A percentile compares a stretch with the other conserved stretches of the same genome.
Evolutionary conservation across 2,329 filamentous ascomycete species (phyloP).

Genomic region (Cordyceps javanica): DNA sequence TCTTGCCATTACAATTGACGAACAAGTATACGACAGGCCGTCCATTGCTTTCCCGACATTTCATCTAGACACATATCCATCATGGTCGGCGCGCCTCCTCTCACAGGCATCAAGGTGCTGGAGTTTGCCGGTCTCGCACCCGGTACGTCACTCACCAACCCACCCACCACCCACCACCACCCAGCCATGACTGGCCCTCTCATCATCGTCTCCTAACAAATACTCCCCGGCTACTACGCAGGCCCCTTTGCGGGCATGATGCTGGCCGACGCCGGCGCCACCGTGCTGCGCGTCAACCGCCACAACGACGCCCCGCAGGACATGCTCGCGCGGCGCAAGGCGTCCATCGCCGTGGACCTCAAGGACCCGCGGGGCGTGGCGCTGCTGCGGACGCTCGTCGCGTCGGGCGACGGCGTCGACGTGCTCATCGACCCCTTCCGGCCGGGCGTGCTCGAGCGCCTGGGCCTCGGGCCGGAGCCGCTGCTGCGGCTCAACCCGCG

Average conservation of each 20-base stretch:
- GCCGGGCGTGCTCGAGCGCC: slow-evolving; percentile 80
- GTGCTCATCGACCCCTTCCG: slow-evolving; percentile 91
- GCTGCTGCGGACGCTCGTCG: slow-evolving; percentile 60
- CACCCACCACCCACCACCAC: background rate
- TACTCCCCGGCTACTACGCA: too few relatives aligned
- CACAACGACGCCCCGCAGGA: slow-evolving; percentile 48
- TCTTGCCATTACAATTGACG: background rate
- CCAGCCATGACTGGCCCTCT: background rate
- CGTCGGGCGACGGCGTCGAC: slow-evolving; percentile 65
- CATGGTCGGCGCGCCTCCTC: slow-evolving; percentile 27
- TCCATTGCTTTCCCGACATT: background rate
- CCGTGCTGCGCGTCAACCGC: slow-evolving; percentile 80
- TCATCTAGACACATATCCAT: background rate
- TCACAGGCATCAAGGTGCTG: slow-evolving; percentile 49
- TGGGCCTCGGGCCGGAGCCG: slow-evolving; percentile 67
- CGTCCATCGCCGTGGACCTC: slow-evolving; percentile 73
- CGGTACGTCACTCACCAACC: slow-evolving; percentile 32
- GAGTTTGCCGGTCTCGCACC: slow-evolving; percentile 59
- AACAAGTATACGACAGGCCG: background rate
- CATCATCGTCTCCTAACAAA: background rate
- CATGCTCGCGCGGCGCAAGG: slow-evolving; percentile 72
- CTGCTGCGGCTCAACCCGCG: slow-evolving; percentile 64
- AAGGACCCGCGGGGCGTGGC: slow-evolving; percentile 58
- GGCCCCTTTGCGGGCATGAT: slow-evolving; percentile 85
- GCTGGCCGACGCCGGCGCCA: slow-evolving; percentile 83